A percentile compares a stretch with the other conserved stretches of the same genome.
Conservation (phyloP, 2,329 filamentous ascomycete species). For the Diplodia sapinea region DNA sequence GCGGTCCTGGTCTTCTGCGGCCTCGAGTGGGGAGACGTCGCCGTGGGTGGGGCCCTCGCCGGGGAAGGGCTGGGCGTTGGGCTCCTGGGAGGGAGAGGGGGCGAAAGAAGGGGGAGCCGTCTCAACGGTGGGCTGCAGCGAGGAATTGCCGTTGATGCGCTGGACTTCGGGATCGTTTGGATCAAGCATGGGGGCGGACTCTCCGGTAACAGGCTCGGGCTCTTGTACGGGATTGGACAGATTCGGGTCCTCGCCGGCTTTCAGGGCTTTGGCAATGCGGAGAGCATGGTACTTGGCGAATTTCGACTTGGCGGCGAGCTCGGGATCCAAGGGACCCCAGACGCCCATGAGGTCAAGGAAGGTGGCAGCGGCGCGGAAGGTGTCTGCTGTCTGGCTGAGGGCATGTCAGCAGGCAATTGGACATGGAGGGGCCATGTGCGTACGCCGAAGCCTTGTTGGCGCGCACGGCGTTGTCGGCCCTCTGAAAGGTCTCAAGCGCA, state of each 20-base stretch:
- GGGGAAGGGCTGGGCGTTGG: constrained; percentile 48
- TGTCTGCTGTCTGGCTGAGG: constrained; percentile 84
- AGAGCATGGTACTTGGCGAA: constrained; percentile 96
- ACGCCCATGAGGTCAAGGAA: constrained; percentile 89
- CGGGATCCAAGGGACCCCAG: constrained; percentile 77
- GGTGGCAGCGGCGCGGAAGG: constrained; percentile 88
- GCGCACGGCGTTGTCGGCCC: constrained; percentile 80
- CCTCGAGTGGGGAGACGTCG: constrained; percentile 60
- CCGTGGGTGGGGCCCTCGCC: constrained; percentile 43
- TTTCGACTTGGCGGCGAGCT: constrained; percentile 85
- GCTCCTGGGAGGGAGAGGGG: constrained; percentile 48
- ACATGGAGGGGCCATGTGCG: constrained; percentile 11
- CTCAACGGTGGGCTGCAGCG: constrained; percentile 62
- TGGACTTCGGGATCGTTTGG: constrained; percentile 70
- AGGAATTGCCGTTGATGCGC: constrained; percentile 51
- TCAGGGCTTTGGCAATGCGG: constrained; percentile 87
- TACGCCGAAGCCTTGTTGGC: constrained; percentile 84
- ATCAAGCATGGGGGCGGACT: constrained; percentile 58
- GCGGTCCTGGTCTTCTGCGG: constrained; percentile 41
- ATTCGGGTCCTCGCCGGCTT: constrained; percentile 90
- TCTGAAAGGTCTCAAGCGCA: constrained; percentile 82
- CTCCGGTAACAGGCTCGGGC: constrained; percentile 58
- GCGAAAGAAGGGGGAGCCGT: constrained; percentile 63
- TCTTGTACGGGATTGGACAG: constrained; percentile 74
- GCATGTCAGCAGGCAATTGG: constrained; percentile 24